Conservation (phyloP, 2,329 filamentous ascomycete genomes). For the Akanthomyces uredinophilus region DNA sequence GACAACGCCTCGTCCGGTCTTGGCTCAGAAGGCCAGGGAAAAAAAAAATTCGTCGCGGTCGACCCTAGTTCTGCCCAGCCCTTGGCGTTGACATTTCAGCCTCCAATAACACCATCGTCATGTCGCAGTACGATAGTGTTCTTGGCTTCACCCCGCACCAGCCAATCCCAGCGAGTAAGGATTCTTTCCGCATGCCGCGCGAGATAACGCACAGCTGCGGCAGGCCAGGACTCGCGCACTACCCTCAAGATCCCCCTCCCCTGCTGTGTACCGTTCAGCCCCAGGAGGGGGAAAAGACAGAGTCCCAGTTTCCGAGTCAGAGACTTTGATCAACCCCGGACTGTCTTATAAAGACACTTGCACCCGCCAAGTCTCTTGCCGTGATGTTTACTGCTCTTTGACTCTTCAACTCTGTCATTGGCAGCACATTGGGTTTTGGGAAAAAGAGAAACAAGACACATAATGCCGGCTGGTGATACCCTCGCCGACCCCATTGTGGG, state of each 20-base stretch:
- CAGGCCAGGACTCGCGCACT: no score
- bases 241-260: no score
- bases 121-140: background rate
- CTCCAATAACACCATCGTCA: background rate
- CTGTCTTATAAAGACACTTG: no score
- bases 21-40: background rate
- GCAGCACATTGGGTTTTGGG: no score
- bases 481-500: constrained; percentile 26
- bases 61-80: background rate
- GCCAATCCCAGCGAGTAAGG: background rate
- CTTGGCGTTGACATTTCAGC: background rate
- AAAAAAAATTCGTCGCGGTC: background rate
- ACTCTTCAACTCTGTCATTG: no score
- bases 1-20: background rate
- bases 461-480: constrained; percentile 16
- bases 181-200: no score
- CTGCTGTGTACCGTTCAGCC: no score
- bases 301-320: no score
- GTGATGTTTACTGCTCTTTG: background rate
- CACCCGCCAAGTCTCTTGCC: background rate
- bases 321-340: no score
- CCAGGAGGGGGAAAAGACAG: no score
- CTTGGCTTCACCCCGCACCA: no score
- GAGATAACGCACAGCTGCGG: no score
- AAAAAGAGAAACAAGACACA: background rate